These are phyloP conservation scores for Candida coquimbonensis DNA, from an alignment of 805 yeast species.

Conservation along the genomic window DNA sequence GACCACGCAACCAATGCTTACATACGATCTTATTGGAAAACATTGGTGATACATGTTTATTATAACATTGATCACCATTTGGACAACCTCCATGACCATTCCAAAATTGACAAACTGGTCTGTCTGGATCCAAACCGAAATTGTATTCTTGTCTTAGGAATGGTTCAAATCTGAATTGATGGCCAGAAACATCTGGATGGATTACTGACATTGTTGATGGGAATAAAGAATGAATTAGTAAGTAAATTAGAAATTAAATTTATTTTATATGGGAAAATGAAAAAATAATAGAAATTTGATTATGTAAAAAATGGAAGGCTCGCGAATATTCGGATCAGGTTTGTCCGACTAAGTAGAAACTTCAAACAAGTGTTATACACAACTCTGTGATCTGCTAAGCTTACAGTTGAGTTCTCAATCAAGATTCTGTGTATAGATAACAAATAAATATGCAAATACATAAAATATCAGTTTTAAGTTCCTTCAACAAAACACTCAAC, in stretches of 20 bases:
- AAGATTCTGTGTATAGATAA: too few relatives aligned
- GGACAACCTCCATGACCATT: slow-evolving; percentile 73
- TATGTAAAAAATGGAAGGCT: background rate
- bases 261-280: too few relatives aligned
- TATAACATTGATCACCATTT: slow-evolving; percentile 75
- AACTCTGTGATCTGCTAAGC: too few relatives aligned
- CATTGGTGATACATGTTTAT: slow-evolving; percentile 70
- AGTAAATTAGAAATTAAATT: too few relatives aligned
- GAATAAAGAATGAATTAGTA: background rate
- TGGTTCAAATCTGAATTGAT: slow-evolving; percentile 68
- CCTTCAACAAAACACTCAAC: too few relatives aligned
- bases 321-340: slow-evolving; percentile 1
- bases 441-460: too few relatives aligned
- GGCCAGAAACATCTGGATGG: slow-evolving; percentile 33
- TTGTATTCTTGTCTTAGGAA: slow-evolving; percentile 74
- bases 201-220: slow-evolving; percentile 26
- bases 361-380: too few relatives aligned
- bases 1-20: slow-evolving; percentile 96
- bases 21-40: slow-evolving; percentile 81
- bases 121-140: slow-evolving; percentile 78
- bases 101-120: slow-evolving; percentile 79
- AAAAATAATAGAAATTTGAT: too few relatives aligned
- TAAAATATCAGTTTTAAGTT: too few relatives aligned
- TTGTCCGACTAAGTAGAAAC: too few relatives aligned
- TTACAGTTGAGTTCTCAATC: too few relatives aligned